phyloP scores from a whole-genome alignment of 2,329 filamentous ascomycete species.

The Hymenoscyphus infarciens region DNA sequence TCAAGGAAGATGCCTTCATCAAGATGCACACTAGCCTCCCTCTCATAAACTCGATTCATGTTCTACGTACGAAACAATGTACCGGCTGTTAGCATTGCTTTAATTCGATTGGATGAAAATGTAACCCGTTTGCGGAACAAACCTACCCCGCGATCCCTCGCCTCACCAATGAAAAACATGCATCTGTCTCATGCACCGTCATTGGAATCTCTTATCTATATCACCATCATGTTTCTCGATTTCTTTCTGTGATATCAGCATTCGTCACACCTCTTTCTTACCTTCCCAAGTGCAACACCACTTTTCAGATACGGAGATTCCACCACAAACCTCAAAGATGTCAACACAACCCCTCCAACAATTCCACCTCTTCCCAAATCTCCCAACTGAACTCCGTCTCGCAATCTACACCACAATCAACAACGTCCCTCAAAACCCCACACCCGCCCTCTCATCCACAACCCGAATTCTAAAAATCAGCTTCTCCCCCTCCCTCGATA shows the following conservation, averaged over 20 bases:
- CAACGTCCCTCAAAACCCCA: neutral
- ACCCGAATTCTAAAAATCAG: conserved; percentile 27
- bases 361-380: conserved; percentile 26
- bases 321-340: neutral
- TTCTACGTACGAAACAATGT: neutral
- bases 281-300: neutral
- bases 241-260: neutral
- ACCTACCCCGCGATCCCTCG: neutral
- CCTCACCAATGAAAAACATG: neutral
- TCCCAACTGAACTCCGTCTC: conserved; percentile 29
- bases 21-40: neutral
- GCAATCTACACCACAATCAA: conserved; percentile 25
- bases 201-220: conserved; percentile 4
- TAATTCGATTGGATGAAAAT: neutral
- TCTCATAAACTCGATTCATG: neutral
- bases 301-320: neutral
- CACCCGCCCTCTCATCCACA: conserved; percentile 8
- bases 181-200: neutral
- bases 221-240: neutral
- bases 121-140: neutral
- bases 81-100: neutral
- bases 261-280: neutral
- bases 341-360: neutral
- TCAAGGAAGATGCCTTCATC: conserved; percentile 1
- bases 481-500: conserved; percentile 18